phyloP scores from a whole-genome alignment of 257 asterid genomes.

The Leptodermis oblonga region DNA sequence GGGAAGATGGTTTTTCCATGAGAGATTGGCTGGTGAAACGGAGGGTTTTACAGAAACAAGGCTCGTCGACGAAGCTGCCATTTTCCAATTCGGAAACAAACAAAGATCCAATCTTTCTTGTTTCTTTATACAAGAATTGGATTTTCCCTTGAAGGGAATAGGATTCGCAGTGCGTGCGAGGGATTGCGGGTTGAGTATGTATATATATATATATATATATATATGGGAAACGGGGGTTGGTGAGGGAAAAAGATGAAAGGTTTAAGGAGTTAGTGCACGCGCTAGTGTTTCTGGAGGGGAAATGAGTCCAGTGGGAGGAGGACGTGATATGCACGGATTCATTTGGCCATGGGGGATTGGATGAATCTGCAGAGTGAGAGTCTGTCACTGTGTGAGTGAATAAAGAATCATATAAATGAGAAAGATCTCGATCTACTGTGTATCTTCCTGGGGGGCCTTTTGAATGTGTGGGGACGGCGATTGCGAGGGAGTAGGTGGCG shows the following conservation, averaged over 20 bases:
- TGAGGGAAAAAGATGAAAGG: background rate
- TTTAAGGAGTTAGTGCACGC: constrained; percentile 8
- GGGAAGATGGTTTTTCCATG: constrained; percentile 37
- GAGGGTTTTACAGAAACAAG: constrained; percentile 35
- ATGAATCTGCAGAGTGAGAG: background rate
- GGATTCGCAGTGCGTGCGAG: constrained; percentile 10
- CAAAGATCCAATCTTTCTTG: background rate
- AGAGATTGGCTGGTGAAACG: constrained; percentile 23
- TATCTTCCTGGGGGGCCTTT: too few relatives aligned
- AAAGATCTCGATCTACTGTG: too few relatives aligned
- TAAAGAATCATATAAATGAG: too few relatives aligned
- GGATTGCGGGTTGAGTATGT: background rate
- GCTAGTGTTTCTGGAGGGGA: background rate
- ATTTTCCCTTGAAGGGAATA: too few relatives aligned
- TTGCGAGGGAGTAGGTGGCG: too few relatives aligned
- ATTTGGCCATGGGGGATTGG: background rate
- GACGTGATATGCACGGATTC: constrained; percentile 1
- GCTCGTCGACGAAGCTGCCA: constrained; percentile 50
- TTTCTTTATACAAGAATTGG: background rate
- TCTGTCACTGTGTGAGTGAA: too few relatives aligned
- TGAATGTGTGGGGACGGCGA: too few relatives aligned
- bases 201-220: background rate
- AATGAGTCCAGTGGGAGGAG: background rate
- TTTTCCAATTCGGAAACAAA: constrained; percentile 13
- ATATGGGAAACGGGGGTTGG: constrained; percentile 2